Percentiles rank a stretch among this genome's conserved stretches.
Conservation (phyloP, 2,329 filamentous ascomycete genomes). For the Aspergillus tanneri region DNA sequence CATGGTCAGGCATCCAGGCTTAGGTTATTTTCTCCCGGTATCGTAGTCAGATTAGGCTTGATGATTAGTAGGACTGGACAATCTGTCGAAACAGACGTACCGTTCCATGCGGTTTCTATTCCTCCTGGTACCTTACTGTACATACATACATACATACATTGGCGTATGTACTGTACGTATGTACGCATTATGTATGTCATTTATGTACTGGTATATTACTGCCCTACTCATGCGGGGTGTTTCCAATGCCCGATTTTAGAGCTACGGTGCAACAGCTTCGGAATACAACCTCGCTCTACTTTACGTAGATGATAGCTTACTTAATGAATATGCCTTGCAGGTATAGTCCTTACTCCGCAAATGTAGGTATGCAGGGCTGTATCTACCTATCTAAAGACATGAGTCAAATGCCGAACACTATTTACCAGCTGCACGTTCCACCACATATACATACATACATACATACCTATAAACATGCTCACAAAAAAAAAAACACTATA, state of each 20-base stretch:
- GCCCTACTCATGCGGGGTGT: no score
- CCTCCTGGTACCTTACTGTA: no score
- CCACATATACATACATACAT: neutral
- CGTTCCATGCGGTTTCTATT: no score
- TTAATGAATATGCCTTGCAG: neutral
- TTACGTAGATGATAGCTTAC: neutral
- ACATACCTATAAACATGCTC: neutral
- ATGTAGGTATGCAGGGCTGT: no score
- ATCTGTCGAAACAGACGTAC: neutral
- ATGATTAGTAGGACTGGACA: neutral
- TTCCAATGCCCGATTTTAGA: neutral
- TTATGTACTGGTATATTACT: neutral
- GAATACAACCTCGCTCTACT: neutral
- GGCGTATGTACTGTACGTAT: neutral
- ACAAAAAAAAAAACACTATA: neutral
- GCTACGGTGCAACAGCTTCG: neutral
- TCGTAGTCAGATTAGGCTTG: neutral
- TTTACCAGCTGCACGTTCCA: neutral
- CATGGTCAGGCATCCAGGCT: neutral
- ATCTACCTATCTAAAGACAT: neutral
- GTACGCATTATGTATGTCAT: neutral
- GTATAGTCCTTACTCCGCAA: no score
- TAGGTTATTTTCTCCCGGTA: neutral
- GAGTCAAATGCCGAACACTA: neutral
- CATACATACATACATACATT: neutral